Conservation (phyloP, 2,329 filamentous ascomycete genomes). For the Rutstroemia sp. region DNA sequence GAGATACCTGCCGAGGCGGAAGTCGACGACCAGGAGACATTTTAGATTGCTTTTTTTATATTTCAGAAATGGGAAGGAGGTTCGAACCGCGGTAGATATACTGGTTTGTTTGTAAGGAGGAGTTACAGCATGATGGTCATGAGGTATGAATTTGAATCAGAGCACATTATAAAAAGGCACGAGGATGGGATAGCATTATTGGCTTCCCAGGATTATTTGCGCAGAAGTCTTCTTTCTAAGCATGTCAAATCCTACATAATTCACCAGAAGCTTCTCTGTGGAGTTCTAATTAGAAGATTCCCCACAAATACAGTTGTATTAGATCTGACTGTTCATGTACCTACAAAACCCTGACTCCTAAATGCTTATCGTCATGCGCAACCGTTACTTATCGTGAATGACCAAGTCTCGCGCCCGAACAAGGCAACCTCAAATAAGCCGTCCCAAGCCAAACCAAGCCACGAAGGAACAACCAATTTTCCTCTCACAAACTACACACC, state of each 20-base stretch:
- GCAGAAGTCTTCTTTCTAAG: constrained; percentile 2
- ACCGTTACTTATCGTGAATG: constrained; percentile 4
- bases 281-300: constrained; percentile 6
- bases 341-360: background rate
- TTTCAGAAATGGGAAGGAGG: constrained; percentile 14
- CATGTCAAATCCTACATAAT: constrained; percentile 9
- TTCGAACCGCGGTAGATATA: constrained; percentile 8
- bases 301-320: background rate
- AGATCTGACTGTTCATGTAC: background rate
- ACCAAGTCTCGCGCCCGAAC: background rate
- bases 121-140: constrained; percentile 19
- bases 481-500: background rate
- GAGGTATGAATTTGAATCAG: constrained; percentile 18
- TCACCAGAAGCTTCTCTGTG: background rate
- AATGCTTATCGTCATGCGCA: constrained; percentile 7
- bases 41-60: constrained; percentile 37
- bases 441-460: background rate
- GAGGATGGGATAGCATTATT: constrained; percentile 6
- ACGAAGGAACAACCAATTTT: background rate
- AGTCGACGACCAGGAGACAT: constrained; percentile 68
- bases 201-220: constrained; percentile 2
- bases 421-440: constrained; percentile 4
- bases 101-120: constrained; percentile 21
- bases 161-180: constrained; percentile 7
- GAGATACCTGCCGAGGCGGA: constrained; percentile 75